Evolutionary conservation across 371 early-diverging fungal species (phyloP).

Genomic region (Apophysomyces elegans): DNA sequence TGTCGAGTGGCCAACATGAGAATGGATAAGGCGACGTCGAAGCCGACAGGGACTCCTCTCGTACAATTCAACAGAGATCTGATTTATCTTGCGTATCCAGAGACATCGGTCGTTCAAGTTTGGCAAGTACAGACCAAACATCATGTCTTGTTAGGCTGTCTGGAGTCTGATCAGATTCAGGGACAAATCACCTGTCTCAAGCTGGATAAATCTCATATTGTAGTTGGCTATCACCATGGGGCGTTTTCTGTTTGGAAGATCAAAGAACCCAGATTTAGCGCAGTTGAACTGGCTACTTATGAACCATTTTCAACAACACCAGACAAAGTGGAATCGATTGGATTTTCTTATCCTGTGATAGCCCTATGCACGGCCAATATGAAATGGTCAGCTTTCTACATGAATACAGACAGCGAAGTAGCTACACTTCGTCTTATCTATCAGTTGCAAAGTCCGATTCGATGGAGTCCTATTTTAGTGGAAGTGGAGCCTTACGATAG

Average conservation of each 20-base stretch:
- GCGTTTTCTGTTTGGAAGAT: slow-evolving; percentile 45
- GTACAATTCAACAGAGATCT: slow-evolving; percentile 26
- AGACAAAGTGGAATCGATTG: slow-evolving; percentile 28
- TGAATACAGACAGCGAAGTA: slow-evolving; percentile 6
- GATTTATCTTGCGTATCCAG: slow-evolving; percentile 11
- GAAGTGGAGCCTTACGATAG: slow-evolving; percentile 20
- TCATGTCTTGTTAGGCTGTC: slow-evolving; percentile 9
- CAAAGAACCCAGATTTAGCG: not conserved
- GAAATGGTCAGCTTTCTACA: slow-evolving; percentile 34
- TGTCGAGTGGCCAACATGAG: slow-evolving; percentile 27
- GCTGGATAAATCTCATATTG: slow-evolving; percentile 25
- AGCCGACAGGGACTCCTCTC: not conserved
- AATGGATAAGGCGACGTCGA: not conserved
- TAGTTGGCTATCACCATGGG: slow-evolving; percentile 49
- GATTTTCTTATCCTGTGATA: slow-evolving; percentile 37
- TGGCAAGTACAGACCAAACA: slow-evolving; percentile 15
- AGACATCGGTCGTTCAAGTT: slow-evolving; percentile 19
- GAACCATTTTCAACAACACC: slow-evolving; percentile 10
- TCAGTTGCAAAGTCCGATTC: slow-evolving; percentile 38
- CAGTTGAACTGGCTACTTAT: slow-evolving; percentile 20
- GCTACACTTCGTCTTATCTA: slow-evolving; percentile 26
- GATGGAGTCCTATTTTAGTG: slow-evolving; percentile 36
- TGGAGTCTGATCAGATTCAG: not conserved
- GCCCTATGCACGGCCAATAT: slow-evolving; percentile 36
- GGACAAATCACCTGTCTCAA: slow-evolving; percentile 29